A percentile compares a stretch with the other conserved stretches of the same genome.
Conservation (phyloP, 2,329 filamentous ascomycete species). For the Hymenoscyphus salicellus region DNA sequence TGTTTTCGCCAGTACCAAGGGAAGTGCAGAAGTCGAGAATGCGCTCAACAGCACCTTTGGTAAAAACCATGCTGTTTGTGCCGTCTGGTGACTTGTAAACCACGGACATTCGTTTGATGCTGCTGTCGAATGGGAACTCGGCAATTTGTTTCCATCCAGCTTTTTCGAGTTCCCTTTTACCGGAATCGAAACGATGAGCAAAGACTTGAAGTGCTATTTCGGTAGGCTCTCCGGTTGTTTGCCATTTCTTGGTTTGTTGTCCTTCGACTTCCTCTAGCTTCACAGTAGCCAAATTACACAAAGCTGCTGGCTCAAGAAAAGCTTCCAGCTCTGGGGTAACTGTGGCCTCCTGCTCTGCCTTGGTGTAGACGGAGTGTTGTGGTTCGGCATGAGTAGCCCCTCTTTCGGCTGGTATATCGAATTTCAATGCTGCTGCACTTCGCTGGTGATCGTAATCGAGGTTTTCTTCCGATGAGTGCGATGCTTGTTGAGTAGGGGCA, state of each 20-base stretch:
- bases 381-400: slow-evolving; percentile 30
- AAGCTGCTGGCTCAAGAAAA: slow-evolving; percentile 52
- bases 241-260: slow-evolving; percentile 47
- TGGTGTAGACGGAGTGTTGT: slow-evolving; percentile 31
- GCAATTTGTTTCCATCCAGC: slow-evolving; percentile 51
- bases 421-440: slow-evolving; percentile 58
- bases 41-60: slow-evolving; percentile 62
- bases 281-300: slow-evolving; percentile 58
- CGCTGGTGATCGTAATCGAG: slow-evolving; percentile 59
- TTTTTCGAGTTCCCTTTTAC: slow-evolving; percentile 42
- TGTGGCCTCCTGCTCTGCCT: slow-evolving; percentile 23
- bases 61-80: slow-evolving; percentile 46
- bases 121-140: slow-evolving; percentile 64
- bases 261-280: slow-evolving; percentile 37
- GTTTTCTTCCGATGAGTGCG: slow-evolving; percentile 33
- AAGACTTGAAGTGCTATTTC: slow-evolving; percentile 68
- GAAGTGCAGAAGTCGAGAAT: slow-evolving; percentile 55
- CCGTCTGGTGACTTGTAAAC: slow-evolving; percentile 45
- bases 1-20: slow-evolving; percentile 41
- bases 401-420: slow-evolving; percentile 57
- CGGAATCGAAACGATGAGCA: slow-evolving; percentile 55
- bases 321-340: slow-evolving; percentile 46
- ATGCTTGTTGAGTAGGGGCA: slow-evolving; percentile 16
- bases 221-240: slow-evolving; percentile 60
- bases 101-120: slow-evolving; percentile 65